Percentiles rank a stretch among this genome's conserved stretches.
Evolutionary conservation across 257 asterid genomes (phyloP).

Genomic region (Solanum bukasovii): DNA sequence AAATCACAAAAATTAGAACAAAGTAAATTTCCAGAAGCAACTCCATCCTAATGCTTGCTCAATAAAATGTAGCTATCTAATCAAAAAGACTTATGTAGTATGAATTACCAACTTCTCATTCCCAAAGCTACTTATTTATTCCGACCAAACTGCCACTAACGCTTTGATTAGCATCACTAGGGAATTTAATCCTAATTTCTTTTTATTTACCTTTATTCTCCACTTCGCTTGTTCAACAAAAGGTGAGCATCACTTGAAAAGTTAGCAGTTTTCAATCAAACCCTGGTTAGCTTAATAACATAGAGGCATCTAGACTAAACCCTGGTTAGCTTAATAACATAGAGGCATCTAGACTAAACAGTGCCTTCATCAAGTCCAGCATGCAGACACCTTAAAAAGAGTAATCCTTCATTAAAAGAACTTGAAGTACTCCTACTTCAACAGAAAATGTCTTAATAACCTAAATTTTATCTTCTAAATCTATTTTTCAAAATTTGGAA

Average conservation of each 20-base stretch:
- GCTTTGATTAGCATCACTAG: neutral
- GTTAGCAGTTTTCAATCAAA: neutral
- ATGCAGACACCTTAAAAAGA: neutral
- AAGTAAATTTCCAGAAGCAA: neutral
- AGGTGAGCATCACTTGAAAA: neutral
- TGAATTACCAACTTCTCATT: neutral
- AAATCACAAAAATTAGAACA: neutral
- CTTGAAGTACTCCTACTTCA: neutral
- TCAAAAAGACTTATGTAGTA: neutral
- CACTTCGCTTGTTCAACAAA: neutral
- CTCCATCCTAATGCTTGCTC: neutral
- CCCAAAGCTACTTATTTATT: neutral
- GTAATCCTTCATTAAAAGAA: neutral
- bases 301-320: neutral
- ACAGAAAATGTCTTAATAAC: neutral
- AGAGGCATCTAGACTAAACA: neutral
- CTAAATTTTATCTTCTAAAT: neutral
- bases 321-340: neutral
- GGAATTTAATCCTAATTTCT: neutral
- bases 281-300: neutral
- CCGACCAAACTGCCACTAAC: neutral
- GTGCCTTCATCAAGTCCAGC: neutral
- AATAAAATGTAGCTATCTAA: neutral
- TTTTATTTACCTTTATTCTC: neutral
- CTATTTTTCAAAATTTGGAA: neutral